These are phyloP conservation scores for Eleusine coracana DNA, from an alignment of 176 grass and related monocot genomes.

Conservation along the genomic window DNA sequence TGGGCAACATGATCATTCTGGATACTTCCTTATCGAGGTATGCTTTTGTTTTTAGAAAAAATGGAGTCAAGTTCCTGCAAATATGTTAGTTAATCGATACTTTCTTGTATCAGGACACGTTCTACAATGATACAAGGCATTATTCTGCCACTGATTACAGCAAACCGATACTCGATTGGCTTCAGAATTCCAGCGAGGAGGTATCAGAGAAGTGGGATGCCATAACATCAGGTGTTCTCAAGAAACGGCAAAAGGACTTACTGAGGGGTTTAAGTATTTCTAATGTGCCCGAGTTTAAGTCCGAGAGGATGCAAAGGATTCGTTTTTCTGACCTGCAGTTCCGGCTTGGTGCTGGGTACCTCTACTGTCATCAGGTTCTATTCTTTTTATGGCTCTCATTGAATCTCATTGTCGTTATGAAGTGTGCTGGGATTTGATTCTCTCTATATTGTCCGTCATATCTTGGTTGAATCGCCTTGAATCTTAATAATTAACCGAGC, in stretches of 20 bases:
- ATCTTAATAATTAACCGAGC: not conserved
- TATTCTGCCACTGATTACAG: constrained; percentile 78
- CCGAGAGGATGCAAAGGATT: constrained; percentile 68
- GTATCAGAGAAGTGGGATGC: constrained; percentile 83
- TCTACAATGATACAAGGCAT: constrained; percentile 77
- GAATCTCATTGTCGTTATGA: not conserved
- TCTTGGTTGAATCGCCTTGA: not conserved
- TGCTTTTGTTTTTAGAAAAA: not conserved
- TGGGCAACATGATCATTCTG: constrained; percentile 57
- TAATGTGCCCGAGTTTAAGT: constrained; percentile 70
- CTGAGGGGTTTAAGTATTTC: constrained; percentile 64
- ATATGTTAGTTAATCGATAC: not conserved
- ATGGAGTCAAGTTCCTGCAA: constrained; percentile 1
- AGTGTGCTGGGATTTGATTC: not conserved
- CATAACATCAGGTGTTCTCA: constrained; percentile 66
- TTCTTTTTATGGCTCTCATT: constrained; percentile 20
- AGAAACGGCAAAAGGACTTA: constrained; percentile 82
- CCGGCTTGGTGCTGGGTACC: constrained; percentile 75
- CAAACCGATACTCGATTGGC: constrained; percentile 85
- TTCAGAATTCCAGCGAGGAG: constrained; percentile 69
- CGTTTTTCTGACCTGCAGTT: constrained; percentile 75
- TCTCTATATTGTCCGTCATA: not conserved
- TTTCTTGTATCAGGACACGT: constrained; percentile 73
- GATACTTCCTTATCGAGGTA: constrained; percentile 96
- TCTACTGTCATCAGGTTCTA: constrained; percentile 90